Evolutionary conservation across 176 grass and related monocot genomes (phyloP).

Genomic region (Bolboschoenus planiculmis): DNA sequence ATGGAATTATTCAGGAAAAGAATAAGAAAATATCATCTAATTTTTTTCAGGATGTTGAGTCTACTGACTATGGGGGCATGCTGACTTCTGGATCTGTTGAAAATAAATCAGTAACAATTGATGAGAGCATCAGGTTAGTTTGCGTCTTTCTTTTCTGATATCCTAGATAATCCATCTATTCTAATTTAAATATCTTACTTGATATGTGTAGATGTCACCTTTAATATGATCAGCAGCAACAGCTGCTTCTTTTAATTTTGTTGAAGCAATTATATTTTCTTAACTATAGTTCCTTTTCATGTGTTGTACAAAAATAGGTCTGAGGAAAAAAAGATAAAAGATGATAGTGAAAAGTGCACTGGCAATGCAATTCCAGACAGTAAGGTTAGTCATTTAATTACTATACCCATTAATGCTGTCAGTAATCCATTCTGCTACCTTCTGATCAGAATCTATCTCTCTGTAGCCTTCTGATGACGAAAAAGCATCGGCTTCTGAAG

Average conservation of each 20-base stretch:
- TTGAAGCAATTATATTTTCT: not conserved
- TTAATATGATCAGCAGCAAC: not conserved
- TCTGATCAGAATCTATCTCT: not conserved
- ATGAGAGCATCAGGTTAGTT: constrained; percentile 7
- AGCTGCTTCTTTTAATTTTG: not conserved
- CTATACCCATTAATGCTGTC: not conserved
- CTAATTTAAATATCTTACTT: not conserved
- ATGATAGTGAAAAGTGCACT: not conserved
- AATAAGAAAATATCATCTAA: not conserved
- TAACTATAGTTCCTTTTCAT: not conserved
- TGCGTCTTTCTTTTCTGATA: not conserved
- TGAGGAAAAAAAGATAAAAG: constrained; percentile 13
- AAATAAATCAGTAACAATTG: constrained; percentile 6
- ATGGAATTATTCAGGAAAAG: constrained; percentile 2
- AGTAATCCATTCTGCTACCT: not conserved
- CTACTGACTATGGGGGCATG: not conserved
- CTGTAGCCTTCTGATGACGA: constrained; percentile 1
- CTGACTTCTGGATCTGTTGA: not conserved
- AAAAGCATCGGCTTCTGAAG: constrained; percentile 21
- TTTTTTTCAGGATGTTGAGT: constrained; percentile 16
- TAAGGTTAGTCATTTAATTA: constrained; percentile 13
- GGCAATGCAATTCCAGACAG: not conserved
- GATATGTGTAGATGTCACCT: not conserved
- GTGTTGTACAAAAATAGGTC: constrained; percentile 5
- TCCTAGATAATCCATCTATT: not conserved